Base-by-base conservation (phyloP, 495 filamentous ascomycete species). In the Talaromyces ruber region DNA sequence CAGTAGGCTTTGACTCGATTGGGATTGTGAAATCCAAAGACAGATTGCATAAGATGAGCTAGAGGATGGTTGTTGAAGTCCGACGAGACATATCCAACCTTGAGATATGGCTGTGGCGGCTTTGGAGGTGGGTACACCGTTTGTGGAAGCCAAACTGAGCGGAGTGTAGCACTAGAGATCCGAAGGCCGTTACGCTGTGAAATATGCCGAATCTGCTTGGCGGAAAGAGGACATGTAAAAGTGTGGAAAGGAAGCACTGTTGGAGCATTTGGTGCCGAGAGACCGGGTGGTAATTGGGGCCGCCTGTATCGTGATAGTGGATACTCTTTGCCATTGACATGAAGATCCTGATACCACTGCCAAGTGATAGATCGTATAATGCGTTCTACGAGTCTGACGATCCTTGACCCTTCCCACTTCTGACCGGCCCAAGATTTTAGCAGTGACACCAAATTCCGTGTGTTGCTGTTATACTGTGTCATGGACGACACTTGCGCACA, bases 51-150 rank as follows among this genome's bases (percentile, higher is more conserved):
- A 64, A 97, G 72, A 76, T 97, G 92, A 5, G 95, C 94, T 45
- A 99, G 80, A 32, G 94, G 94, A 68, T 99, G 94, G 70, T 99
- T 99, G 70, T 99, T 99, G 75, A 99, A 99, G 71, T 99, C 94
- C 0, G 93, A 97, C 2, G 94, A 98, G 29, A 99, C 87, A 70
- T 99, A 99, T 52, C 94, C 94, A 59, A 99, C 87, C 65, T 89
- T 90, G 39, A 99, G 84, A 63, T 88, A 84, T 0, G 94, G 92
- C 29, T 78, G 80, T 11, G 94, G 95, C 7, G 94, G 93, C 4
- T 82, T 70, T 0, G 94, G 94, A 6, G 94, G 94, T 12, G 84
- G 82, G 68, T 89, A 98, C 2, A 97, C 90, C 4, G 84, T 86
- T 37, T 75, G 65, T 14, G 93, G 90, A 55, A 98, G 82, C 94